A percentile compares a stretch with the other conserved stretches of the same genome.
These are phyloP conservation scores for Candida tropicalis DNA, from an alignment of 1,139 yeast species.

Conservation along the genomic window DNA sequence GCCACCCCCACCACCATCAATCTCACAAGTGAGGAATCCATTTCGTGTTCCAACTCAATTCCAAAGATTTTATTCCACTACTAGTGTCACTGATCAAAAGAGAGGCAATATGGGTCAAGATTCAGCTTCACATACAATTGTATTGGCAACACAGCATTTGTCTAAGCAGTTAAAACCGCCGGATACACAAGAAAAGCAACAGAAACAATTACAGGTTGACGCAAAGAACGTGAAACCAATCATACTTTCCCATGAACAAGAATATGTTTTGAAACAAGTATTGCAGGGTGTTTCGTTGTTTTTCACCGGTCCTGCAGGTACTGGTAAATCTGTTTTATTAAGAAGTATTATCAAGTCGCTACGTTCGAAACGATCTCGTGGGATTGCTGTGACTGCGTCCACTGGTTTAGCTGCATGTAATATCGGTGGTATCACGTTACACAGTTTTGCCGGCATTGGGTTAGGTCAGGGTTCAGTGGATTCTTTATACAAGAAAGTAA, in stretches of 20 bases:
- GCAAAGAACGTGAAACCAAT: conserved; percentile 37
- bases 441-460: conserved; percentile 87
- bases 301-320: conserved; percentile 96
- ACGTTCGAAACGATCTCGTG: conserved; percentile 44
- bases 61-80: conserved; percentile 5
- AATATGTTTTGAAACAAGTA: conserved; percentile 39
- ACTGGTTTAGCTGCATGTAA: conserved; percentile 94
- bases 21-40: conserved; percentile 9
- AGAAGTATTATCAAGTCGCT: conserved; percentile 68
- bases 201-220: background rate
- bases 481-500: conserved; percentile 55
- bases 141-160: conserved; percentile 2
- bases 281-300: conserved; percentile 60
- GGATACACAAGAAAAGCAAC: background rate
- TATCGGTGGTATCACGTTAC: conserved; percentile 85
- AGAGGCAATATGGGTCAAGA: background rate
- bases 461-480: conserved; percentile 51
- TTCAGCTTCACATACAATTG: background rate
- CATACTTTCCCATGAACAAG: conserved; percentile 44
- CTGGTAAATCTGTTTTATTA: conserved; percentile 85
- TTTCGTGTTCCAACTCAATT: conserved; percentile 9
- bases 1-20: background rate
- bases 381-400: conserved; percentile 86
- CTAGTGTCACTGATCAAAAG: background rate
- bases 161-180: too few relatives aligned